phyloP scores from a whole-genome alignment of 2,329 filamentous ascomycete genomes.

The Colletotrichum somersetense region DNA sequence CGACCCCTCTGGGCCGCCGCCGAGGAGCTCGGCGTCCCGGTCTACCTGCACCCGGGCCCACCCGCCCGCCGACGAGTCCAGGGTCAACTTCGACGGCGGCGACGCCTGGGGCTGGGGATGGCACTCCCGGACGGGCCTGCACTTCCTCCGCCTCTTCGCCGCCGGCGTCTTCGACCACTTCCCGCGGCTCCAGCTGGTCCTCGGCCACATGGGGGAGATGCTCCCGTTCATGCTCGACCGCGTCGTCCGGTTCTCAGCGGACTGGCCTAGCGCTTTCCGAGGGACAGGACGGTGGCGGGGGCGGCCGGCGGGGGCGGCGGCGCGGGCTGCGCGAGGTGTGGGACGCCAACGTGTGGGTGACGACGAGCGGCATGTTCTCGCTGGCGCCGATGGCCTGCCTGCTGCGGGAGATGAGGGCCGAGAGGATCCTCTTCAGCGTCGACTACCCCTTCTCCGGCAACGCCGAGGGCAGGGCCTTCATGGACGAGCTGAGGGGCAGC shows the following conservation, averaged over 20 bases:
- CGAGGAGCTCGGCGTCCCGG: conserved; percentile 60
- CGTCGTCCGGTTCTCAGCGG: conserved; percentile 44
- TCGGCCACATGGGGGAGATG: conserved; percentile 60
- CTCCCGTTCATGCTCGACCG: conserved; percentile 68
- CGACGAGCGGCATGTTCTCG: conserved; percentile 66
- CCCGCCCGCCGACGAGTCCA: conserved; percentile 42
- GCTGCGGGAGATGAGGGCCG: conserved; percentile 58
- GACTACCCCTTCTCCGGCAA: conserved; percentile 69
- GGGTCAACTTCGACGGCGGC: conserved; percentile 45
- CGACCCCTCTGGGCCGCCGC: conserved; percentile 50
- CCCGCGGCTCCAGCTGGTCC: conserved; percentile 53
- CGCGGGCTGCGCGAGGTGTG: conserved; percentile 61
- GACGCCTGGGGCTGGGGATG: conserved; percentile 55
- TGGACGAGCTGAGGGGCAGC: conserved; percentile 62
- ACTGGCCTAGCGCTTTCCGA: conserved; percentile 31
- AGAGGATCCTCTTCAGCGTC: conserved; percentile 67
- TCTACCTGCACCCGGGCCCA: conserved; percentile 62
- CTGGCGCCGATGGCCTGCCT: conserved; percentile 61
- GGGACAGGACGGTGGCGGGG: too few species aligned
- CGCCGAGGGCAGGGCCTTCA: conserved; percentile 60
- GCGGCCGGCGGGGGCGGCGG: too few species aligned
- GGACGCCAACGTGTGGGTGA: conserved; percentile 69
- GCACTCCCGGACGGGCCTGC: conserved; percentile 44
- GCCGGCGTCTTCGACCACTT: conserved; percentile 52
- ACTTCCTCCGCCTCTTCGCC: conserved; percentile 52